These are phyloP conservation scores for Trifolium fragiferum DNA, from an alignment of 306 rosid species.

Conservation along the genomic window DNA sequence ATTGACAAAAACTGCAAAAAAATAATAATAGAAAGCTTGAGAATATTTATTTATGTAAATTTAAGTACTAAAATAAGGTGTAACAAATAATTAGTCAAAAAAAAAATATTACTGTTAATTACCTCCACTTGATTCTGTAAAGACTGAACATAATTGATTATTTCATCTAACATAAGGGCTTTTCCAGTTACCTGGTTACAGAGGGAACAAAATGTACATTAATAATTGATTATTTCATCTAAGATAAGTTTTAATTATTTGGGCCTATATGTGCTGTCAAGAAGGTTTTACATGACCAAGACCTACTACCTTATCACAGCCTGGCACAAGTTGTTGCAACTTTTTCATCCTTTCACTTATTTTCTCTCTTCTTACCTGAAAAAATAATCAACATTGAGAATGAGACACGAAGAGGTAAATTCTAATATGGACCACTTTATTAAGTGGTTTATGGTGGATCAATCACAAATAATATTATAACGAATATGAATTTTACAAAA, in stretches of 20 bases:
- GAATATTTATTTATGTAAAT: not conserved
- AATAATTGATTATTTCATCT: no score
- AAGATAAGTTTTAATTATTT: not conserved
- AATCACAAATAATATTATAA: no score
- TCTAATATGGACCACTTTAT: no score
- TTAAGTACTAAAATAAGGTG: not conserved
- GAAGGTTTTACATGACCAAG: slow-evolving; percentile 64
- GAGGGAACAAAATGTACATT: not conserved
- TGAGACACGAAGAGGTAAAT: slow-evolving; percentile 31
- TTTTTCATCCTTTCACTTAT: slow-evolving; percentile 93
- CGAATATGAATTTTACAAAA: no score
- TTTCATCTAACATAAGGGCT: slow-evolving; percentile 93
- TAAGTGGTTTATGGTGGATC: no score
- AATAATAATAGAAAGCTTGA: no score
- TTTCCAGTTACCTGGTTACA: slow-evolving; percentile 78
- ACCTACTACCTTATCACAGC: slow-evolving; percentile 81
- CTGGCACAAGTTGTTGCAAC: slow-evolving; percentile 89
- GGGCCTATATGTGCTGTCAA: slow-evolving; percentile 38
- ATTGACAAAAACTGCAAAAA: slow-evolving; percentile 74
- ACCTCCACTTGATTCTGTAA: slow-evolving; percentile 98
- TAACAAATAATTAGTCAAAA: no score
- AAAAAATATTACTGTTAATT: slow-evolving; percentile 19
- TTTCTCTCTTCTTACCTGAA: slow-evolving; percentile 93
- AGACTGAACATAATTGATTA: slow-evolving; percentile 97
- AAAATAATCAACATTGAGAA: slow-evolving; percentile 33